A percentile compares a stretch with the other conserved stretches of the same genome.
phyloP scores from a whole-genome alignment of 495 filamentous ascomycete genomes.

The Podospora pseudopauciseta region DNA sequence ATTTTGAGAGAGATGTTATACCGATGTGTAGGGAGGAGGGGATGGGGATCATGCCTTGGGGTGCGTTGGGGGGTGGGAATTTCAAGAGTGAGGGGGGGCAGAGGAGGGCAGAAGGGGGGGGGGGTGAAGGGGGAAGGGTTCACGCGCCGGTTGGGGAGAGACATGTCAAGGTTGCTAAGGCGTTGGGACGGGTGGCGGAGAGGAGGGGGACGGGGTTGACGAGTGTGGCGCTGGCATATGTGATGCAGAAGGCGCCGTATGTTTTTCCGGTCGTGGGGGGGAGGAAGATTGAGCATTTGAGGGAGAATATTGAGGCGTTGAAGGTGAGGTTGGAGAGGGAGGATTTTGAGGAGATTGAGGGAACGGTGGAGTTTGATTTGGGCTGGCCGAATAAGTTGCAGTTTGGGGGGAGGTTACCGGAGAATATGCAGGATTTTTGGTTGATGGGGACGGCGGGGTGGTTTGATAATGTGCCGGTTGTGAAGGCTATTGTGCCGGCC shows the following conservation, averaged over 20 bases:
- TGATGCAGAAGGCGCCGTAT: slow-evolving; percentile 24
- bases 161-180: slow-evolving; percentile 37
- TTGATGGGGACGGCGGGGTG: not conserved
- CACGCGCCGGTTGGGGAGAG: slow-evolving; percentile 24
- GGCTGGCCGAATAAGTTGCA: too few relatives aligned
- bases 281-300: too few relatives aligned
- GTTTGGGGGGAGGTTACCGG: not conserved
- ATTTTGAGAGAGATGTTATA: slow-evolving; percentile 56
- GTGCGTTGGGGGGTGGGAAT: slow-evolving; percentile 49
- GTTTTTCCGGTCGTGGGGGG: too few relatives aligned
- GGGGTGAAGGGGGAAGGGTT: slow-evolving; percentile 37
- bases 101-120: slow-evolving; percentile 33
- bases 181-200: slow-evolving; percentile 48
- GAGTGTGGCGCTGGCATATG: slow-evolving; percentile 50
- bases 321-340: too few relatives aligned
- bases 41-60: slow-evolving; percentile 60
- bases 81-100: slow-evolving; percentile 46
- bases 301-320: too few relatives aligned
- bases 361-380: too few relatives aligned
- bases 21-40: slow-evolving; percentile 53
- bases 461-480: not conserved
- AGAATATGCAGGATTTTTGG: slow-evolving; percentile 47
- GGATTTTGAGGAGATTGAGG: too few relatives aligned
- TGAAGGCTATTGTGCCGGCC: not conserved
- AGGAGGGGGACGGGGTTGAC: slow-evolving; percentile 41